These are phyloP conservation scores for Triticum urartu DNA, from an alignment of 176 grass and related monocot species.

Conservation along the genomic window DNA sequence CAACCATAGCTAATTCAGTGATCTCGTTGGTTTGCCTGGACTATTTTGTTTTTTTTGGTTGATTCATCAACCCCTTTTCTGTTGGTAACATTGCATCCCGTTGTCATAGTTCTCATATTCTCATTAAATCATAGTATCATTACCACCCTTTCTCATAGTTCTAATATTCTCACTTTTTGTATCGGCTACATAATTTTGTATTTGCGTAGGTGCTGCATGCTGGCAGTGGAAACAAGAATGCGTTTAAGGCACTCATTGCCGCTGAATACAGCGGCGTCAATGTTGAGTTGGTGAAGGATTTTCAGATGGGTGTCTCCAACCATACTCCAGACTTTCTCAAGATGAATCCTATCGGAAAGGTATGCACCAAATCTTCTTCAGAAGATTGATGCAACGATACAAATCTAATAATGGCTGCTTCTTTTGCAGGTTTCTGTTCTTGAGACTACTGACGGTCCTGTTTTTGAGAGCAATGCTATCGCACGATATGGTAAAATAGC, in stretches of 20 bases:
- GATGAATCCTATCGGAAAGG: constrained; percentile 89
- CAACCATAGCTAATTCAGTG: neutral
- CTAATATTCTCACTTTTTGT: neutral
- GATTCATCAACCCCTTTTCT: neutral
- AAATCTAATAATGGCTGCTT: neutral
- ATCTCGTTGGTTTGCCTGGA: neutral
- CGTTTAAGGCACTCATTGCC: constrained; percentile 67
- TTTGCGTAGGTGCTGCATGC: constrained; percentile 53
- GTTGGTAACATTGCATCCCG: no score
- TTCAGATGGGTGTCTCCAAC: constrained; percentile 87
- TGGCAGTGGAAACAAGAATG: constrained; percentile 63
- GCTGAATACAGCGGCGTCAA: constrained; percentile 65
- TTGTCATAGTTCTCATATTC: no score
- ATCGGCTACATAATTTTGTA: neutral
- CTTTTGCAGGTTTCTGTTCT: constrained; percentile 67
- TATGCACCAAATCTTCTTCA: neutral
- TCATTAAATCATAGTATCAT: no score
- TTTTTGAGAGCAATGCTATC: constrained; percentile 93
- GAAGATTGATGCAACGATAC: neutral
- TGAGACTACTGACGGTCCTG: constrained; percentile 67
- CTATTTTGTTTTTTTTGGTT: neutral
- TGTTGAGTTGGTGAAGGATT: constrained; percentile 65
- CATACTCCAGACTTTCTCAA: constrained; percentile 73
- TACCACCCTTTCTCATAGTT: neutral
- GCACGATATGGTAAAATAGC: constrained; percentile 58